Evolutionary conservation across 352 stramenopile species (phyloP), one percentile per base, ranked within the genome.

Genomic region (Pythium dissotocum): DNA sequence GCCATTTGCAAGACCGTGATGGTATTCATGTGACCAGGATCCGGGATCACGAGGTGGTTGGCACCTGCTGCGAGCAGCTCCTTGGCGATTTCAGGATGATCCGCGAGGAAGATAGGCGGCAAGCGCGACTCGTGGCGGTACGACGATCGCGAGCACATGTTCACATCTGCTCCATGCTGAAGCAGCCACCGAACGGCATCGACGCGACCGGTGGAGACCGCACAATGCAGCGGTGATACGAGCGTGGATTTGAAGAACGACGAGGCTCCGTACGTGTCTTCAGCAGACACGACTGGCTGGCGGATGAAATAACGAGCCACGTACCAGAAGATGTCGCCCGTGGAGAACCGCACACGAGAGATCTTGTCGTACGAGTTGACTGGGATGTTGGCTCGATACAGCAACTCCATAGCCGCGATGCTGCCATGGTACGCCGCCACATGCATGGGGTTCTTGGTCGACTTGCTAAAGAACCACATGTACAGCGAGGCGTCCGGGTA

Each of bases 371-470:
- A 92, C 2, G 79, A 73, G 51, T 93, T 94, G 6, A 95, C 68
- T 24, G 73, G 65, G 46, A 95, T 90, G 3, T 72, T 77, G 0
- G 81, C 80, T 35, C 78, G 77, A 46, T 73, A 77, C 0, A 95
- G 71, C 40, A 92, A 52, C 33, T 90, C 76, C 73, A 95, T 80
- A 16, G 87, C 85, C 5, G 75, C 72, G n/a, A 93, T 87, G 57
- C 89, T 92, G 49, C 85, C 85, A 58, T 90, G 82, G 59, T 91
- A 91, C 16, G 87, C 87, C 1, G 87, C 87, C 6, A 95, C 83
- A 33, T 95, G 87, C 81, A 95, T 85, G 28, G 87, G 87, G 55
- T 95, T 93, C 67, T 95, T 95, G 65, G 80, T 88, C 21, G 85
- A 87, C 30, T 83, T 79, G n/a, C 80, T 76, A 64, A 91, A 90